Evolutionary conservation across 108 stramenopile species (phyloP), one percentile per base, ranked within the genome.

Genomic region (Nitzschia sp.): DNA sequence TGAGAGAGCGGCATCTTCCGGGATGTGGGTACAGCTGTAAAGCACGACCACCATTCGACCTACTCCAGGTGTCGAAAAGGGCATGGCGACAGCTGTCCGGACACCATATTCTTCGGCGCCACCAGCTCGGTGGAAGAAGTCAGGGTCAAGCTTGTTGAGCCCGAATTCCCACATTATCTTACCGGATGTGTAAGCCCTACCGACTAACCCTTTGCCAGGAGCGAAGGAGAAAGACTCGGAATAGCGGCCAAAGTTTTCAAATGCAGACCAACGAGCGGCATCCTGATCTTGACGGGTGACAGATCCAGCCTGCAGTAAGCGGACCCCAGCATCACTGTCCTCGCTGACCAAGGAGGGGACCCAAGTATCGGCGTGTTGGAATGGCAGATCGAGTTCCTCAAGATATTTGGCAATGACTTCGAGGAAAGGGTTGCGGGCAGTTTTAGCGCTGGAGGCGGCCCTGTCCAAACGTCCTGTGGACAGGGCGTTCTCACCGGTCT

Each of bases 351-450:
- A 75, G 34, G 76, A 88, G 0, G 87, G 84, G 2, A 84, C 87
- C 87, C 87, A 88, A 17, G 79, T 32, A 76, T 88, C 87, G 13
- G 72, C 78, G 68, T 88, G 80, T 28, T 85, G 78, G 44, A 85
- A 88, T 1, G 82, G 81, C n/a, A 77, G 53, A 53, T 79, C 56
- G 5, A 38, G 19, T 9, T 61, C 35, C 3, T 77, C 63, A 47
- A 88, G 28, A 33, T 68, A 81, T 25, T 45, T 22, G 11, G 77
- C 58, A 15, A 88, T 55, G 23, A 73, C 64, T n/a, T 73, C 58
- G 8, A 85, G 70, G 60, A 85, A 88, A 45, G 69, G 64, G 26
- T 72, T 69, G 35, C 30, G 46, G 1, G 46, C 1, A 5, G 19
- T 21, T 11, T 21, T 50, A 41, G 38, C 38, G 38, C 9, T 13